These are phyloP conservation scores for Paracorniculantispora psalliotae DNA, from an alignment of 2,329 filamentous ascomycete species.

Conservation along the genomic window DNA sequence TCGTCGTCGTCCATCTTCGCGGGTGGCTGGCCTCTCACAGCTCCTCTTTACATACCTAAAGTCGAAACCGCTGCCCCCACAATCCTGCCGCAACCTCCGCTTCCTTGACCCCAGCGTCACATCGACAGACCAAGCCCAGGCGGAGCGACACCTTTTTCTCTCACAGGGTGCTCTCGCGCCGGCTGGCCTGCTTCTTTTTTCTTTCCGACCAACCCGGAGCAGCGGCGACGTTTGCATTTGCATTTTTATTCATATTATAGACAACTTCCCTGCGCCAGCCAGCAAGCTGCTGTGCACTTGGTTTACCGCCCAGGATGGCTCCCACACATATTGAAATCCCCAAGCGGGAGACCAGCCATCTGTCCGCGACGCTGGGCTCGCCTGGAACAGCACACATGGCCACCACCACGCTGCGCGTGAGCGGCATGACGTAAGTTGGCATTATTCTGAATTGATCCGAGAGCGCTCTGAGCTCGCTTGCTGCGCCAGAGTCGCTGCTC, in stretches of 20 bases:
- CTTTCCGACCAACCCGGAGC: neutral
- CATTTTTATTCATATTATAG: neutral
- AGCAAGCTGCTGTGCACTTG: slow-evolving; percentile 6
- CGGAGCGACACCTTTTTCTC: neutral
- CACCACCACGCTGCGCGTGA: slow-evolving; percentile 85
- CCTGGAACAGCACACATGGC: slow-evolving; percentile 58
- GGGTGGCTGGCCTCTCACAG: neutral
- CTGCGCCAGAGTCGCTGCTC: neutral
- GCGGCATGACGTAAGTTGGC: slow-evolving; percentile 73
- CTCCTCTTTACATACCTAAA: neutral
- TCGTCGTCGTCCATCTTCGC: neutral
- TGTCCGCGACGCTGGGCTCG: slow-evolving; percentile 15
- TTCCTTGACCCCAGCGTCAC: neutral
- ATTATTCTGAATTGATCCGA: neutral
- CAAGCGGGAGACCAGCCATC: slow-evolving; percentile 30
- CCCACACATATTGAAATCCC: slow-evolving; percentile 46
- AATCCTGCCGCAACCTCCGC: slow-evolving; percentile 4
- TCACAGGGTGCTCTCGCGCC: too few relatives aligned
- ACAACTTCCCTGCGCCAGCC: slow-evolving; percentile 10
- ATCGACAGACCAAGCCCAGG: neutral
- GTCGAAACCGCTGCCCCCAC: slow-evolving; percentile 11
- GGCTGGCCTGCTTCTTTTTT: neutral
- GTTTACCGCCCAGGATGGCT: slow-evolving; percentile 39
- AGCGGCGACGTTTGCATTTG: too few relatives aligned
- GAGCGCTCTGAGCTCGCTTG: neutral